Evolutionary conservation across 2,329 filamentous ascomycete species (phyloP), one percentile per base, ranked within the genome.

Genomic region (Phoma sp.): DNA sequence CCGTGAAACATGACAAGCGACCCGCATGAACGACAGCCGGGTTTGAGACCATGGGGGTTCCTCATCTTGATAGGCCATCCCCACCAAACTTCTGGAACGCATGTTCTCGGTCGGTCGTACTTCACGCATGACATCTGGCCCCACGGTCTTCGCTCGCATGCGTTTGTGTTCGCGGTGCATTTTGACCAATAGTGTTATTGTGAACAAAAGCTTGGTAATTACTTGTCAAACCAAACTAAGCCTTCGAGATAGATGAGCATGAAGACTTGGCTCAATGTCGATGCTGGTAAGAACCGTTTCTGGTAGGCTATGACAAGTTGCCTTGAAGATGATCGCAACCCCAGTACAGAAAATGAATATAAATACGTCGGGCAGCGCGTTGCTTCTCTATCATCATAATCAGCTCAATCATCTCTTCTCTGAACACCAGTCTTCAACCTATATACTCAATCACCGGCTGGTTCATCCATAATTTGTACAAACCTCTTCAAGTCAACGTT

Each of bases 11-110:
- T 26, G 37, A 53, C 50, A 39, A 18, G n/a, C 7, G 37, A 14
- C 12, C 12, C 43, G 50, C 43, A 53, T 47, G 43, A 48, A 53
- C 38, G 15, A 43, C 37, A n/a, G 18, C 30, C 37, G 30, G 47
- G 38, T 40, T 38, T 48, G 38, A 47, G 37, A 47, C 25, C 5
- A 14, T n/a, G 26, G 14, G 12, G 12, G 32, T 3, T 11, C 18
- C 12, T 47, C 38, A 37, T 4, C 34, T 42, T 38, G 30, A 53
- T 30, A 17, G 14, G 14, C 14, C n/a, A 2, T n/a, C 30, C 18
- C 17, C 42, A 30, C 23, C 28, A 33, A 37, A 37, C 30, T 30
- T n/a, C 23, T 2, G 5, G 15, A 15, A 47, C 37, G 37, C 30
- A 18, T 47, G 25, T 42, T 21, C 17, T 42, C 18, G 4, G 17